Base-by-base conservation (phyloP, 306 rosid species). In the Cucumis melo region DNA sequence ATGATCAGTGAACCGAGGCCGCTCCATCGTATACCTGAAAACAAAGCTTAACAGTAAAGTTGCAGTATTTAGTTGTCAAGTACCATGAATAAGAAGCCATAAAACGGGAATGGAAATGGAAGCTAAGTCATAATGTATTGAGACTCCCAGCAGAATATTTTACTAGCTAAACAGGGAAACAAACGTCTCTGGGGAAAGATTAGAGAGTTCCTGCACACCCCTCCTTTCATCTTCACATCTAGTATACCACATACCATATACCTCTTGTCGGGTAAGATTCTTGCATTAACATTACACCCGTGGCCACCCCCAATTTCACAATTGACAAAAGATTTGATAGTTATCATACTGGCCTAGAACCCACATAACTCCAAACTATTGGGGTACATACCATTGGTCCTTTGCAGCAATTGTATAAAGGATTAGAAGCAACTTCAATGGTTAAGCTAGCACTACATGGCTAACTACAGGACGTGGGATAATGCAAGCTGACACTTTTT, bases 1-100 rank as follows among this genome's bases (percentile, higher is more conserved):
- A 88, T 89, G 97, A 80, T 92, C 99, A 67, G 86, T 85, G 82
- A 94, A 94, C 46, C 97, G 93, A 76, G 99, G 96, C 83, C 93
- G 89, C 81, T 94, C 99, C 97, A 89, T 90, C 6, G 99, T 88
- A 74, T 92, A 92, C 84, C 98, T 94, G 72, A 67, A 21, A 72
- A 63, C 7, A 63, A 39, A 68, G 8, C 58, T 46, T 8, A 12
- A 10, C 10, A 20, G 14, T 68, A 20, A 32, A 19, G 36, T 61
- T 62, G 23, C 59, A 60, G 57, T 15, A 16, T 38, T 32, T 41
- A 23, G 8, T 39, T 20, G 42, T 57, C 41, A 42, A 21, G 0
- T 57, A 56, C 17, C 12, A n/a, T 39, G 29, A 38, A 36, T 15
- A 32, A 16, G n/a, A 63, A 65, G 27, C 10, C 51, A 39, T 38